Percentiles rank a stretch among this genome's conserved stretches.
These are phyloP conservation scores for Huntiella omanensis DNA, from an alignment of 2,329 filamentous ascomycete genomes.

Conservation along the genomic window DNA sequence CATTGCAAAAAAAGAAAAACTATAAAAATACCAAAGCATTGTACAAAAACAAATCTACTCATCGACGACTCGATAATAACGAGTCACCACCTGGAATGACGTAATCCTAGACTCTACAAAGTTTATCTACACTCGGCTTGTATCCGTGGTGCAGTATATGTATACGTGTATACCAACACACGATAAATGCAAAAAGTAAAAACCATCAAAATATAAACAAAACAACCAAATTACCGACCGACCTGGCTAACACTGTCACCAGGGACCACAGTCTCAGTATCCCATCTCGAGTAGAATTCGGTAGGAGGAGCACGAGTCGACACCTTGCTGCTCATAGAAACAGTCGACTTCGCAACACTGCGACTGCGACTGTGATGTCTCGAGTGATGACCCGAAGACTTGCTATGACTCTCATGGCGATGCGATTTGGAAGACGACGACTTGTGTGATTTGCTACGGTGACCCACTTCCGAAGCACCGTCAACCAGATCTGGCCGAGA, in stretches of 20 bases:
- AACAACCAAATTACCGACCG: slow-evolving; percentile 18
- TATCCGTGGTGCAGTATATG: neutral
- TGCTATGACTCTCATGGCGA: slow-evolving; percentile 2
- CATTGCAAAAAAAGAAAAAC: too few relatives aligned
- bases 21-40: too few relatives aligned
- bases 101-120: neutral
- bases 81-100: neutral
- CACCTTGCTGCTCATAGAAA: slow-evolving; percentile 14
- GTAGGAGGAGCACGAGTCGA: slow-evolving; percentile 24
- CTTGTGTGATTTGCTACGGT: neutral
- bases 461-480: neutral
- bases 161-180: too few relatives aligned
- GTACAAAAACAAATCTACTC: too few relatives aligned
- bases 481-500: slow-evolving; percentile 3
- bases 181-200: neutral
- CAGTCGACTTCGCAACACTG: slow-evolving; percentile 3
- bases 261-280: slow-evolving; percentile 34
- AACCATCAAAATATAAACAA: neutral
- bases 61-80: too few relatives aligned
- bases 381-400: neutral
- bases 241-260: slow-evolving; percentile 44
- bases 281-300: slow-evolving; percentile 24
- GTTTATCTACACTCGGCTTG: neutral
- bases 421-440: neutral
- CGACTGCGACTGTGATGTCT: neutral